phyloP scores from a whole-genome alignment of 805 yeast species.

The Zygosaccharomyces bisporus region DNA sequence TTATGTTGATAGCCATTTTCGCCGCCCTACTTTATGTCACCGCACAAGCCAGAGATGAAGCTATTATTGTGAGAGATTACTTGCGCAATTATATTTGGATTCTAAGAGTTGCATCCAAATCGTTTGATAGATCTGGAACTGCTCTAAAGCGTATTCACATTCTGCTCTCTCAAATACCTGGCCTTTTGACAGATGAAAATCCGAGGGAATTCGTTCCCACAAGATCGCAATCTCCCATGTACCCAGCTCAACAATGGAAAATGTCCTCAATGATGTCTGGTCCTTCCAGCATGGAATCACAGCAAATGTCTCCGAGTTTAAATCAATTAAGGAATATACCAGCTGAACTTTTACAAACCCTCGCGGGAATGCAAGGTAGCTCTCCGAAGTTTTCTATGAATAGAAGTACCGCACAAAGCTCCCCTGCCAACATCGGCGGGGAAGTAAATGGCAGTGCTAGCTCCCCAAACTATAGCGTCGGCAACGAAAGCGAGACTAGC shows the following conservation, averaged over 20 bases:
- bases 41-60: constrained; percentile 57
- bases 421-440: constrained; percentile 1
- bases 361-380: constrained; percentile 19
- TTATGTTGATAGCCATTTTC: constrained; percentile 81
- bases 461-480: constrained; percentile 3
- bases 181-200: constrained; percentile 40
- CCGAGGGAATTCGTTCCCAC: constrained; percentile 19
- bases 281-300: constrained; percentile 10
- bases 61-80: constrained; percentile 58
- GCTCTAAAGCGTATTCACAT: constrained; percentile 72
- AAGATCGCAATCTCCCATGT: constrained; percentile 24
- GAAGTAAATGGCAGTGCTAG: constrained; percentile 1
- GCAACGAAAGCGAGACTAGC: constrained; percentile 4
- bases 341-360: constrained; percentile 20
- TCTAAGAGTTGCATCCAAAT: constrained; percentile 66
- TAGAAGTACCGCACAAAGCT: constrained; percentile 8
- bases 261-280: constrained; percentile 5
- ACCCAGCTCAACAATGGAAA: constrained; percentile 17
- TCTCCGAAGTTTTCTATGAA: constrained; percentile 13
- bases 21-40: constrained; percentile 78
- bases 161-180: constrained; percentile 72
- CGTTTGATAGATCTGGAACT: constrained; percentile 72
- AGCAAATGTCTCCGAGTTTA: constrained; percentile 14
- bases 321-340: constrained; percentile 23
- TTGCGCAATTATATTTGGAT: constrained; percentile 75